These are phyloP conservation scores for Fraxinus pennsylvanica DNA, from an alignment of 257 asterid species.

Conservation along the genomic window DNA sequence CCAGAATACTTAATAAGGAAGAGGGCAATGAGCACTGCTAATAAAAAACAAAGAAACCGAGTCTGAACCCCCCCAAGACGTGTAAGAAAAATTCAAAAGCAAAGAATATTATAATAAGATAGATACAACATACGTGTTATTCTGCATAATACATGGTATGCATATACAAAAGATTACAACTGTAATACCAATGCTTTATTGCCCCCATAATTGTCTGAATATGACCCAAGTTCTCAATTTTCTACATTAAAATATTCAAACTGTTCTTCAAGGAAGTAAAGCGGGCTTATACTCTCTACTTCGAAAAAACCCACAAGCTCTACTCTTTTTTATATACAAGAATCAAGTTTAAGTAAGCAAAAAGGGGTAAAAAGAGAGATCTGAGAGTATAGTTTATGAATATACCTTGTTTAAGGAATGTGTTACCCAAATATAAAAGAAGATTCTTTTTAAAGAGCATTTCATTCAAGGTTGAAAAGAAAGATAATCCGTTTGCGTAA, in stretches of 20 bases:
- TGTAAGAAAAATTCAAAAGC: slow-evolving; percentile 58
- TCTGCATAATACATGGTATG: slow-evolving; percentile 20
- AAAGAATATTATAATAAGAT: slow-evolving; percentile 7
- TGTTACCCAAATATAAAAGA: no score
- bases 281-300: background rate
- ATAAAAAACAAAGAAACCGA: slow-evolving; percentile 41
- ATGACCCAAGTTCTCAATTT: background rate
- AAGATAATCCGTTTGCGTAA: no score
- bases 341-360: background rate
- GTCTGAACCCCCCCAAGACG: slow-evolving; percentile 47
- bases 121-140: slow-evolving; percentile 15
- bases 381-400: background rate
- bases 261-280: background rate
- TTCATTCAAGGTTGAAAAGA: no score
- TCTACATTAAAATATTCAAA: background rate
- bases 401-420: background rate
- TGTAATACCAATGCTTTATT: slow-evolving; percentile 33
- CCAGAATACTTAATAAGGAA: slow-evolving; percentile 9
- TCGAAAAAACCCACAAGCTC: background rate
- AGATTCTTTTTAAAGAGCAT: no score
- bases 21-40: background rate
- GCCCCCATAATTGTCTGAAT: slow-evolving; percentile 22
- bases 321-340: background rate
- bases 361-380: background rate
- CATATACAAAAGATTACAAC: slow-evolving; percentile 42